Percentiles rank a stretch among this genome's conserved stretches.
These are phyloP conservation scores for Trametes cingulata DNA, from an alignment of 768 basidiomycete genomes.

Conservation along the genomic window DNA sequence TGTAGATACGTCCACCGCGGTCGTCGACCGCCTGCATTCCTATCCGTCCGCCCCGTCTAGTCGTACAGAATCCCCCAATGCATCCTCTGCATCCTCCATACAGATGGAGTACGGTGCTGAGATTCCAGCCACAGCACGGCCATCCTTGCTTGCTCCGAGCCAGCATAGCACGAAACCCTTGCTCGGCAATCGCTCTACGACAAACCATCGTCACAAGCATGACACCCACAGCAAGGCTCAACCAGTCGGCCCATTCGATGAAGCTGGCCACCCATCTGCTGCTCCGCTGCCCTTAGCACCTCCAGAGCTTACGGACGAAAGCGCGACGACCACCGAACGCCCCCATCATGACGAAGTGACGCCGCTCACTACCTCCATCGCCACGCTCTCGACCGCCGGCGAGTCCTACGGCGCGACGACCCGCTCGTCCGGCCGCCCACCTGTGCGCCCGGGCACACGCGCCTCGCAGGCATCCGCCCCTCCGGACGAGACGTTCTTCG, in stretches of 20 bases:
- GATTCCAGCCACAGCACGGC: not conserved
- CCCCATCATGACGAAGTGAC: not conserved
- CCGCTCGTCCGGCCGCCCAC: not conserved
- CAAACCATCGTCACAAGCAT: not conserved
- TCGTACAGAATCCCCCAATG: slow-evolving; percentile 20
- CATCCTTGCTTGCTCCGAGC: slow-evolving; percentile 4
- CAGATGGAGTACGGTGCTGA: not conserved
- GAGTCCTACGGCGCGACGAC: not conserved
- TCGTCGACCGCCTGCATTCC: slow-evolving; percentile 69
- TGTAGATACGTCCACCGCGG: slow-evolving; percentile 72
- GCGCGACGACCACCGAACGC: not conserved
- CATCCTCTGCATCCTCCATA: slow-evolving; percentile 15
- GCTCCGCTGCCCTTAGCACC: slow-evolving; percentile 19
- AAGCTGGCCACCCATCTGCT: slow-evolving; percentile 3
- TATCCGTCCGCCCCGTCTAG: slow-evolving; percentile 47
- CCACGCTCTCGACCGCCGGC: not conserved
- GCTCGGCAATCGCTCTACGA: not conserved
- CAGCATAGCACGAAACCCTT: not conserved
- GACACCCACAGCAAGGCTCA: not conserved
- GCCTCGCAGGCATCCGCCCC: slow-evolving; percentile 2
- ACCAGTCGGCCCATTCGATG: not conserved
- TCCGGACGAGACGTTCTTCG: slow-evolving; percentile 24
- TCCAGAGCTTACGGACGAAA: slow-evolving; percentile 13
- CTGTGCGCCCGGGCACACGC: not conserved
- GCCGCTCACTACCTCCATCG: not conserved